phyloP scores from a whole-genome alignment of 495 filamentous ascomycete species.

The Apodospora peruviana region DNA sequence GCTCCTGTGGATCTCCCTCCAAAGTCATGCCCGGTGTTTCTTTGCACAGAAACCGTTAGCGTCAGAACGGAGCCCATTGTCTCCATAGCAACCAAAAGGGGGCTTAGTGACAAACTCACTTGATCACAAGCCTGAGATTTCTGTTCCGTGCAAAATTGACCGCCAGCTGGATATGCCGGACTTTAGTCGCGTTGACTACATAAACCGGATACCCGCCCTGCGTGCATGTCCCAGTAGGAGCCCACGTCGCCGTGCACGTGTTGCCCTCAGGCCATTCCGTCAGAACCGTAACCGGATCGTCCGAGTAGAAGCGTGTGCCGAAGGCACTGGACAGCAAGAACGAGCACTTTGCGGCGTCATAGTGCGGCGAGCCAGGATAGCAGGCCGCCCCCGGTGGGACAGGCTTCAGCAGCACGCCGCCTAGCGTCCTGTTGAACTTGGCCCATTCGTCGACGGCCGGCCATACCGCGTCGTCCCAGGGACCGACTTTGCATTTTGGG shows the following conservation, averaged over 20 bases:
- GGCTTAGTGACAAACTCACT: no score
- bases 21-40: slow-evolving; percentile 65
- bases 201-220: slow-evolving; percentile 54
- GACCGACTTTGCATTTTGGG: slow-evolving; percentile 42
- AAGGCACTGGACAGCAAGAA: slow-evolving; percentile 16
- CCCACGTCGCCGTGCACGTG: slow-evolving; percentile 20
- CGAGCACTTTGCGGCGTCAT: slow-evolving; percentile 35
- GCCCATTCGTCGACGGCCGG: slow-evolving; percentile 38
- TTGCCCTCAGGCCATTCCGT: slow-evolving; percentile 29
- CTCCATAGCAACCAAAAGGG: no score
- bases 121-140: slow-evolving; percentile 54
- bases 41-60: no score
- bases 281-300: slow-evolving; percentile 29
- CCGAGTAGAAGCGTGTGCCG: slow-evolving; percentile 25
- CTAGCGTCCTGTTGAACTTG: slow-evolving; percentile 37
- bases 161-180: slow-evolving; percentile 48
- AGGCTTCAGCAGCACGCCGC: slow-evolving; percentile 43
- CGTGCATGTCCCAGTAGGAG: slow-evolving; percentile 37
- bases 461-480: slow-evolving; percentile 44
- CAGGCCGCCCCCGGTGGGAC: slow-evolving; percentile 46
- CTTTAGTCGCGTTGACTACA: slow-evolving; percentile 49
- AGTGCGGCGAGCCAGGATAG: slow-evolving; percentile 42
- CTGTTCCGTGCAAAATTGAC: slow-evolving; percentile 55
- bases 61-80: no score
- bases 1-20: slow-evolving; percentile 46